Conservation (phyloP, 345 rosid species). For the Brassica carinata region DNA sequence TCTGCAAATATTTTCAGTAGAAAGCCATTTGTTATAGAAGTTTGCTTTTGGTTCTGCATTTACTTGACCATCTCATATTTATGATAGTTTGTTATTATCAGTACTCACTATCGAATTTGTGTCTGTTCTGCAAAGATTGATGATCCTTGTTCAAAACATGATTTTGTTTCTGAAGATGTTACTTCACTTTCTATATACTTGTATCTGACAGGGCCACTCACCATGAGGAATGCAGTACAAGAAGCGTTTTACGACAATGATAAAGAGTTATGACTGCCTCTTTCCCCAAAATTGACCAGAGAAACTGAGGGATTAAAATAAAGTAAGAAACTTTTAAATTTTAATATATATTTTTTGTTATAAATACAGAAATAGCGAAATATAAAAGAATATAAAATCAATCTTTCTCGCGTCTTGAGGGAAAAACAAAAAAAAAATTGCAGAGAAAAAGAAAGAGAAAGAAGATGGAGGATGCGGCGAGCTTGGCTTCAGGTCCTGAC, state of each 20-base stretch:
- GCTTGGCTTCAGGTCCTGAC: not conserved
- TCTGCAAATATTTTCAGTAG: not conserved
- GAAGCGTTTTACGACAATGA: not conserved
- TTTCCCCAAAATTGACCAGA: not conserved
- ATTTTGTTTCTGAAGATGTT: not conserved
- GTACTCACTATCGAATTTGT: not conserved
- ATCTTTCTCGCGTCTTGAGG: not conserved
- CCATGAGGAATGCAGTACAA: not conserved
- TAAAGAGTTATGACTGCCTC: not conserved
- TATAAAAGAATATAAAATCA: not conserved
- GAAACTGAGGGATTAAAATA: too few relatives aligned
- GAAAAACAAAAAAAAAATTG: not conserved
- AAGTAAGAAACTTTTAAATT: too few relatives aligned
- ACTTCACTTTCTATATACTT: not conserved
- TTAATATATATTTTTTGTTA: too few relatives aligned
- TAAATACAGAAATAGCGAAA: not conserved
- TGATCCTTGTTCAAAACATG: too few relatives aligned
- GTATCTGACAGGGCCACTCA: not conserved
- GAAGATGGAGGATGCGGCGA: not conserved
- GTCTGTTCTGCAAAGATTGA: not conserved
- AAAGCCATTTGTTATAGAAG: too few relatives aligned
- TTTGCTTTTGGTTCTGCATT: not conserved
- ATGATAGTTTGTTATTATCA: not conserved
- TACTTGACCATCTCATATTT: not conserved
- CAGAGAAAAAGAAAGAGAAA: not conserved